Conservation (phyloP, 257 asterid genomes). For the Lycium barbarum region DNA sequence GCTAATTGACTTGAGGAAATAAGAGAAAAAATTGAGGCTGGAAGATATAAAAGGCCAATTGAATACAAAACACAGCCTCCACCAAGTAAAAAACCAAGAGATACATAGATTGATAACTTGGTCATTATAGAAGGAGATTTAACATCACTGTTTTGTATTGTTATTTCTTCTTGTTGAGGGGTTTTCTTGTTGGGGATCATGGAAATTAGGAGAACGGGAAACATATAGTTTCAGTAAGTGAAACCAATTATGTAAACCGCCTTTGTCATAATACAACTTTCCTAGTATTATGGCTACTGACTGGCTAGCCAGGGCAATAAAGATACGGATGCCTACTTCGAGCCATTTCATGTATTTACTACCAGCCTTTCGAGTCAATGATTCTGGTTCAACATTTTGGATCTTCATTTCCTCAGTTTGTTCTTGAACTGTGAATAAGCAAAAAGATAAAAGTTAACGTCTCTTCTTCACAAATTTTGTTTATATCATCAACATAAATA, state of each 20-base stretch:
- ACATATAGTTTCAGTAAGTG: slow-evolving; percentile 47
- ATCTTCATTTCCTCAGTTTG: neutral
- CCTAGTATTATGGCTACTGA: slow-evolving; percentile 48
- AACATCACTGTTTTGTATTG: too few relatives aligned
- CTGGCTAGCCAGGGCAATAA: slow-evolving; percentile 48
- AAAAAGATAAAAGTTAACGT: neutral
- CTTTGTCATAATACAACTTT: slow-evolving; percentile 47
- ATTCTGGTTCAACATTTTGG: neutral
- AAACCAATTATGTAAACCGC: slow-evolving; percentile 47
- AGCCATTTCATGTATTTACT: slow-evolving; percentile 31
- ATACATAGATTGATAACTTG: neutral
- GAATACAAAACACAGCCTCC: slow-evolving; percentile 35
- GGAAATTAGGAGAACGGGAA: slow-evolving; percentile 43
- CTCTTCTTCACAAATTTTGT: neutral
- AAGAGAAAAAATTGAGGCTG: slow-evolving; percentile 52
- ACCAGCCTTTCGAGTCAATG: neutral
- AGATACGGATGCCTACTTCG: slow-evolving; percentile 32
- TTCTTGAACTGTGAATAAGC: neutral
- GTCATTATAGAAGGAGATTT: slow-evolving; percentile 24
- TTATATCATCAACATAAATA: neutral
- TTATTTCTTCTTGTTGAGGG: too few relatives aligned
- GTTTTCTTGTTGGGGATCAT: slow-evolving; percentile 28
- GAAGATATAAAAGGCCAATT: slow-evolving; percentile 49
- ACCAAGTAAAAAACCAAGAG: slow-evolving; percentile 33
- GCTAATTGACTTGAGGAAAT: slow-evolving; percentile 51